Evolutionary conservation across 148 eudicot species (phyloP).

Genomic region (Cornus kousa): DNA sequence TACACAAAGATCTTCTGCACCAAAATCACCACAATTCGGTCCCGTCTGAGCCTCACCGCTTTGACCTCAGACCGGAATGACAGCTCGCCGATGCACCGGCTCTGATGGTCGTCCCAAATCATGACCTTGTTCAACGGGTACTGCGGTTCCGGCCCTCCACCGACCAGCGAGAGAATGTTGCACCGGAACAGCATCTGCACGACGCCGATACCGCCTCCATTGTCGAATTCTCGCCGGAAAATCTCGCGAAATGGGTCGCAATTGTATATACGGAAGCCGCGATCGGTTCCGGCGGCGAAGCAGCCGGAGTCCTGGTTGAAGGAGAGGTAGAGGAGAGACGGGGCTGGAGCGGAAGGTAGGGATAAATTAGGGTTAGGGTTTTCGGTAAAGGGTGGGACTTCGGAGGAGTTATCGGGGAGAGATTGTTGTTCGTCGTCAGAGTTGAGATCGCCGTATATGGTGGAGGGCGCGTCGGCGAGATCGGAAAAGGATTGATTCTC

Average conservation of each 20-base stretch:
- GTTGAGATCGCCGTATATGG: background rate
- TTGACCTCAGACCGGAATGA: constrained; percentile 51
- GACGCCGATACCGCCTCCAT: constrained; percentile 30
- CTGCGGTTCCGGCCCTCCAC: constrained; percentile 41
- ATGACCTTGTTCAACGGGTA: constrained; percentile 52
- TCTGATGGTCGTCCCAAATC: constrained; percentile 65
- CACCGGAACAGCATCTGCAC: constrained; percentile 69
- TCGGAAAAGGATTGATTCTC: background rate
- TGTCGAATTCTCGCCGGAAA: constrained; percentile 33
- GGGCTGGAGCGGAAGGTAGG: constrained; percentile 2
- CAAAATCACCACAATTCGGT: constrained; percentile 51
- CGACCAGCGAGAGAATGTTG: constrained; percentile 48
- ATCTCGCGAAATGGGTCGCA: constrained; percentile 40
- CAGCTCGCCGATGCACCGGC: constrained; percentile 56
- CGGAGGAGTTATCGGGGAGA: constrained; percentile 16
- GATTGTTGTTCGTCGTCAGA: background rate
- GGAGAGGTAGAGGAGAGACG: constrained; percentile 27
- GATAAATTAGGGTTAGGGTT: background rate
- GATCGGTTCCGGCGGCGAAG: constrained; percentile 49
- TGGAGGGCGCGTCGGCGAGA: background rate
- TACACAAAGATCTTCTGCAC: constrained; percentile 55
- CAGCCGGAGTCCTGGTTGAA: constrained; percentile 68
- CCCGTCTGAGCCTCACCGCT: constrained; percentile 58
- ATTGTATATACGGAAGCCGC: constrained; percentile 55
- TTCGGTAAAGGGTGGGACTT: constrained; percentile 5